Percentiles rank a stretch among this genome's conserved stretches.
Evolutionary conservation across 1,284 basidiomycete genomes (phyloP).

Genomic region (Fomitiporia mediterranea): DNA sequence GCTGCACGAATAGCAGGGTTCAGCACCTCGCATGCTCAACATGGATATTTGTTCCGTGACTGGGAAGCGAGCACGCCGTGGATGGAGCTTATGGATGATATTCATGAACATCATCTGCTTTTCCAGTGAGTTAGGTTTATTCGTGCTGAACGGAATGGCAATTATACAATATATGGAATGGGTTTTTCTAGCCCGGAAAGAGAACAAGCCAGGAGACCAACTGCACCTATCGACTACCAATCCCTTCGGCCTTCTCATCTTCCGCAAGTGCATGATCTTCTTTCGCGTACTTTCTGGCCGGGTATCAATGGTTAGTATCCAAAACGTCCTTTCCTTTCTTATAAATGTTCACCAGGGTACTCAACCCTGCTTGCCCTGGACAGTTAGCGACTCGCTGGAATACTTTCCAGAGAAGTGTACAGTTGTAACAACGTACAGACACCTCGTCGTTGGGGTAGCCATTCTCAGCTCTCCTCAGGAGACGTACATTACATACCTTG

Average conservation of each 20-base stretch:
- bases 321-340: neutral
- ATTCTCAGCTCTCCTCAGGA: constrained; percentile 73
- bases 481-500: constrained; percentile 75
- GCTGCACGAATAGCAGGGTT: constrained; percentile 51
- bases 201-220: constrained; percentile 36
- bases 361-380: neutral
- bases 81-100: constrained; percentile 68
- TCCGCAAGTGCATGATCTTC: constrained; percentile 62
- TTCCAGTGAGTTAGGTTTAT: constrained; percentile 45
- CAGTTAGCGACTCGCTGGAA: constrained; percentile 65
- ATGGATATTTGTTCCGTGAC: constrained; percentile 48
- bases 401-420: constrained; percentile 66
- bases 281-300: constrained; percentile 63
- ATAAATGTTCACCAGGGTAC: neutral
- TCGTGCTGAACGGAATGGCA: constrained; percentile 15
- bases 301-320: constrained; percentile 58
- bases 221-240: constrained; percentile 59
- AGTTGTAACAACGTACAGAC: constrained; percentile 63
- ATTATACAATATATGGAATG: neutral
- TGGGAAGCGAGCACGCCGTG: constrained; percentile 68
- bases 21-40: constrained; percentile 29
- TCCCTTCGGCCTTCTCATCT: constrained; percentile 56
- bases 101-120: constrained; percentile 55
- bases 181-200: constrained; percentile 46
- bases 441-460: constrained; percentile 68